Evolutionary conservation across 2,329 filamentous ascomycete genomes (phyloP).

Genomic region (Fusarium incarnatum): DNA sequence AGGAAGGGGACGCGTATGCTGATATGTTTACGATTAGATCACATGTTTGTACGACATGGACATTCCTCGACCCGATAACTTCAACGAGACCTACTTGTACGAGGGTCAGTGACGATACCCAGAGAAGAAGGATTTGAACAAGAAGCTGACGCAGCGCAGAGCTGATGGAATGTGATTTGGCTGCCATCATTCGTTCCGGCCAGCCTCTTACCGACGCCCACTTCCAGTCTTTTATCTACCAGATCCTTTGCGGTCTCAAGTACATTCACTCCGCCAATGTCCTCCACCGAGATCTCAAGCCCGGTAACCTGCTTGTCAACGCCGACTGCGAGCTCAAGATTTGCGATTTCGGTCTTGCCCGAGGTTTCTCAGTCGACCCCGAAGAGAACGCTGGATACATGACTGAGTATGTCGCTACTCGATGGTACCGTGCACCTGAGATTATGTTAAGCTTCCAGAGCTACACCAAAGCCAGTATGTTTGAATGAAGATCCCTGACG

Average conservation of each 20-base stretch:
- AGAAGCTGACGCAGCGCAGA: constrained; percentile 65
- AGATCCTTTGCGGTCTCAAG: constrained; percentile 98
- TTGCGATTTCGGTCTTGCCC: constrained; percentile 95
- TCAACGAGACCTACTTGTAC: constrained; percentile 99
- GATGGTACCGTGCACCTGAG: constrained; percentile 95
- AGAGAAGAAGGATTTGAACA: constrained; percentile 1
- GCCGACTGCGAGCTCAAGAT: constrained; percentile 99
- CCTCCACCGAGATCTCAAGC: constrained; percentile 95
- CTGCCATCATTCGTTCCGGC: constrained; percentile 96
- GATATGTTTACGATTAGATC: constrained; percentile 69
- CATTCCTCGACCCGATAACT: constrained; percentile 95
- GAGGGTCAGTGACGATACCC: constrained; percentile 74
- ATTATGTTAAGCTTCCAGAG: constrained; percentile 99
- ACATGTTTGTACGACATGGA: constrained; percentile 99
- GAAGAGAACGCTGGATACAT: constrained; percentile 99
- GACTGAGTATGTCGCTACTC: constrained; percentile 98
- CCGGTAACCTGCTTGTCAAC: constrained; percentile 96
- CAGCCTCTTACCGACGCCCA: constrained; percentile 98
- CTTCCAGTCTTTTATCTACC: constrained; percentile 99
- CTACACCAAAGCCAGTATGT: constrained; percentile 99
- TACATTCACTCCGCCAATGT: constrained; percentile 99
- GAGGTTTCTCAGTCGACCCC: constrained; percentile 96
- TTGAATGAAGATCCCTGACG: not conserved
- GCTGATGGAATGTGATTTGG: constrained; percentile 98
- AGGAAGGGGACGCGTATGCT: constrained; percentile 26